Conservation (phyloP, 2,329 filamentous ascomycete genomes). For the Eutypella sp. region DNA sequence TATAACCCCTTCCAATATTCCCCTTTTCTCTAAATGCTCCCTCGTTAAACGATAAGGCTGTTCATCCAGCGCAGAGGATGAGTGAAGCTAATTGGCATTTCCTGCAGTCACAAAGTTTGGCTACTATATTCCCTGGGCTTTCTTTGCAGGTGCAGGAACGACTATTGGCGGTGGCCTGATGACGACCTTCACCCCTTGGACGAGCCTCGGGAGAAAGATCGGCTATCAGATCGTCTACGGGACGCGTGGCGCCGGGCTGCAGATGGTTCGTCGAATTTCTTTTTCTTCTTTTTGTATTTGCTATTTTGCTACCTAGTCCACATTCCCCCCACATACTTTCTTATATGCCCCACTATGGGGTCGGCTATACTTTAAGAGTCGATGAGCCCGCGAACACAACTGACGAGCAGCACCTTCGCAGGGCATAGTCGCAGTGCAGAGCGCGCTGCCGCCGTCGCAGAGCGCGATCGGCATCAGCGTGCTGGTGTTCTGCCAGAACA, state of each 20-base stretch:
- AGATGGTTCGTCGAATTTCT: slow-evolving; percentile 13
- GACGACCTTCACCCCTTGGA: slow-evolving; percentile 21
- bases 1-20: neutral
- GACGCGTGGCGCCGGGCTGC: slow-evolving; percentile 19
- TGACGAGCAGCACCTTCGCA: no score
- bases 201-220: slow-evolving; percentile 20
- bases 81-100: neutral
- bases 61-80: no score
- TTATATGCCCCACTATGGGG: no score
- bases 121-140: slow-evolving; percentile 24
- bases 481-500: slow-evolving; percentile 25
- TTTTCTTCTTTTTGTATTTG: neutral
- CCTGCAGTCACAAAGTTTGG: slow-evolving; percentile 20
- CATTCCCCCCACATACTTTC: no score
- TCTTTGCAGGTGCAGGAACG: slow-evolving; percentile 15
- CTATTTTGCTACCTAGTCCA: neutral
- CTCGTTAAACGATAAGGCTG: no score
- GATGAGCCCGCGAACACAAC: no score
- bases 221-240: slow-evolving; percentile 26
- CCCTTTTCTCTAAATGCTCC: neutral
- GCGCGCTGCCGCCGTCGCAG: slow-evolving; percentile 19
- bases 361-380: no score
- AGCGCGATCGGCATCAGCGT: slow-evolving; percentile 22
- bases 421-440: slow-evolving; percentile 24
- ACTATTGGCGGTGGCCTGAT: slow-evolving; percentile 21